Evolutionary conservation across 352 stramenopile genomes (phyloP).

Genomic region (Globisporangium viniferum): DNA sequence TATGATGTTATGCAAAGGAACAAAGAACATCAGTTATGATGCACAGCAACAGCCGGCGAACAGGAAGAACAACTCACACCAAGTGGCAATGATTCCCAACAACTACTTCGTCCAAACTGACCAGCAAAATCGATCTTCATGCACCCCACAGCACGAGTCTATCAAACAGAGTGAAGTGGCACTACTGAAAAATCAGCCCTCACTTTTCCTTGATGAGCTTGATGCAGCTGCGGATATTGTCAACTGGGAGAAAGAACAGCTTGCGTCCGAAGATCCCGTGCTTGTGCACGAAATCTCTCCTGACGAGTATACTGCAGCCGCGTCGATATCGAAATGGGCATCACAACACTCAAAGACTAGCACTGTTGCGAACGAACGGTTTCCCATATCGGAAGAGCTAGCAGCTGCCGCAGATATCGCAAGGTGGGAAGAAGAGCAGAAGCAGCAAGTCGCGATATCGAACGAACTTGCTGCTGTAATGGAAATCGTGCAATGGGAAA

Average conservation of each 20-base stretch:
- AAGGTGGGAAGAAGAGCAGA: constrained; percentile 44
- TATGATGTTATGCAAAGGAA: background rate
- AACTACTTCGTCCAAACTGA: background rate
- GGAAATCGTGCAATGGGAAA: constrained; percentile 19
- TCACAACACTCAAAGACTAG: background rate
- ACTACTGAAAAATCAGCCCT: background rate
- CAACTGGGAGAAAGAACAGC: constrained; percentile 22
- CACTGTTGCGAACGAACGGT: background rate
- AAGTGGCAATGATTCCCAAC: background rate
- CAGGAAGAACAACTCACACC: background rate
- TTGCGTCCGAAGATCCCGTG: constrained; percentile 1
- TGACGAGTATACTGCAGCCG: constrained; percentile 3
- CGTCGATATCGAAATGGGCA: background rate
- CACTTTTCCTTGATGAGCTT: constrained; percentile 22
- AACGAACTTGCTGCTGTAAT: constrained; percentile 13
- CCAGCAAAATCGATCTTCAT: background rate
- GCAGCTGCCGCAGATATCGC: constrained; percentile 39
- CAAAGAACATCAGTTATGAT: background rate
- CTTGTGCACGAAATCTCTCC: constrained; percentile 13
- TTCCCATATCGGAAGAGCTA: constrained; percentile 32
- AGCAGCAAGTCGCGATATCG: constrained; percentile 13
- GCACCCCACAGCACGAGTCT: constrained; percentile 6
- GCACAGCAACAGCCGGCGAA: background rate
- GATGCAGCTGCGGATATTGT: constrained; percentile 20
- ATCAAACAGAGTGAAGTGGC: background rate